Evolutionary conservation across 139 green algal genomes (phyloP).

Genomic region (Astrephomene gubernaculifera): DNA sequence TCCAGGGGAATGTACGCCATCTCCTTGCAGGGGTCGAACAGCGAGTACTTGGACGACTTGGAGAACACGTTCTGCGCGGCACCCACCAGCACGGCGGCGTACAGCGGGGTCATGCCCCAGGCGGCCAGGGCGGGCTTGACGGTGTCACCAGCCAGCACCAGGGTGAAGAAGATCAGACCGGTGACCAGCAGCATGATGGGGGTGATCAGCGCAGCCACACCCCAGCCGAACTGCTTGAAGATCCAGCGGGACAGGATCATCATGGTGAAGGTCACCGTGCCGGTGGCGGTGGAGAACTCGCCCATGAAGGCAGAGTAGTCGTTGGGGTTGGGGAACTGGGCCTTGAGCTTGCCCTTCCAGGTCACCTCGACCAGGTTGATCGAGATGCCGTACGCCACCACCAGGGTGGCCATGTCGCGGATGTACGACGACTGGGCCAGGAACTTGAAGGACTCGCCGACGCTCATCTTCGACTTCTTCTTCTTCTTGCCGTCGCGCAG

Average conservation of each 20-base stretch:
- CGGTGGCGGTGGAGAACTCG: slow-evolving; percentile 87
- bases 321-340: slow-evolving; percentile 98
- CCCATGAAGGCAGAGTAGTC: slow-evolving; percentile 96
- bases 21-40: slow-evolving; percentile 99
- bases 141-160: slow-evolving; percentile 87
- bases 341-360: slow-evolving; percentile 99
- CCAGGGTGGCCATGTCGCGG: slow-evolving; percentile 94
- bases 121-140: slow-evolving; percentile 85
- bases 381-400: slow-evolving; percentile 97
- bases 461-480: slow-evolving; percentile 95
- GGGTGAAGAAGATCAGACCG: slow-evolving; percentile 95
- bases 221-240: slow-evolving; percentile 98
- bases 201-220: slow-evolving; percentile 95
- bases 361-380: slow-evolving; percentile 99
- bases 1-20: slow-evolving; percentile 99
- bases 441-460: slow-evolving; percentile 96
- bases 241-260: slow-evolving; percentile 97
- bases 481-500: slow-evolving; percentile 83
- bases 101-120: slow-evolving; percentile 93
- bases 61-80: slow-evolving; percentile 99
- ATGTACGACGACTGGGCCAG: slow-evolving; percentile 96
- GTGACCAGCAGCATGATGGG: slow-evolving; percentile 97
- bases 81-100: slow-evolving; percentile 96
- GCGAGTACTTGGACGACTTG: slow-evolving; percentile 97
- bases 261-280: slow-evolving; percentile 96